Base-by-base conservation (phyloP, 352 stramenopile species). In the Globisporangium cylindrosporum region DNA sequence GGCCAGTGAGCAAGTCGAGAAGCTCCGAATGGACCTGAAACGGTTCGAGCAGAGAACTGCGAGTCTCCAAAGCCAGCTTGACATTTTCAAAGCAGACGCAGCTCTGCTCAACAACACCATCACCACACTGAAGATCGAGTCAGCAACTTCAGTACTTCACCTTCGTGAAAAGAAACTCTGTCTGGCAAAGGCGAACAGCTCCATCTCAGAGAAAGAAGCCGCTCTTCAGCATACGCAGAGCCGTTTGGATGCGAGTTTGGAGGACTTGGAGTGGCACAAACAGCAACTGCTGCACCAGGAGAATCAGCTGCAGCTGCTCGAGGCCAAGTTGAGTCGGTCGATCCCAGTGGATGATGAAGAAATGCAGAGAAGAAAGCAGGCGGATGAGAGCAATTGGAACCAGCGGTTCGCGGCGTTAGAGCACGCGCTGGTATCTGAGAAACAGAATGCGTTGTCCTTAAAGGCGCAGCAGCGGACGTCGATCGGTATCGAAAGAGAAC, bases 311-410 rank as follows among this genome's bases (percentile, higher is more conserved):
- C 62, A 78, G 38, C 29, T 75, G 22, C 68, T 92, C 7, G 82
- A 91, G 66, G 22, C 62, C 0, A 86, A 87, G 63, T 70, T 90
- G 3, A 84, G 75, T 66, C 71, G 72, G 0, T 89, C 80, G 0
- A 71, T 91, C 4, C 71, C 73, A 3, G 62, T 84, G 24, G 75
- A 89, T 20, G 80, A 88, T n/a, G 76, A 85, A 9, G 78, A 88
- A 38, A 38, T 71, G 15, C 77, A 79, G 59, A 72, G 60, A 38
- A 69, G 72, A 4, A 76, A 74, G 18, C 67, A 86, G 22, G 32
- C 75, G 1, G 79, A 90, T 58, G 76, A 91, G 60, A 80, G 70
- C n/a, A 67, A 69, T n/a, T 94, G 82, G 82, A 67, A 90, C 51
- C 77, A 90, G 38, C 77, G 83, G 22, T 49, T 94, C 14, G 70